Evolutionary conservation across 495 filamentous ascomycete species (phyloP).

Genomic region (Cryomyces antarcticus): DNA sequence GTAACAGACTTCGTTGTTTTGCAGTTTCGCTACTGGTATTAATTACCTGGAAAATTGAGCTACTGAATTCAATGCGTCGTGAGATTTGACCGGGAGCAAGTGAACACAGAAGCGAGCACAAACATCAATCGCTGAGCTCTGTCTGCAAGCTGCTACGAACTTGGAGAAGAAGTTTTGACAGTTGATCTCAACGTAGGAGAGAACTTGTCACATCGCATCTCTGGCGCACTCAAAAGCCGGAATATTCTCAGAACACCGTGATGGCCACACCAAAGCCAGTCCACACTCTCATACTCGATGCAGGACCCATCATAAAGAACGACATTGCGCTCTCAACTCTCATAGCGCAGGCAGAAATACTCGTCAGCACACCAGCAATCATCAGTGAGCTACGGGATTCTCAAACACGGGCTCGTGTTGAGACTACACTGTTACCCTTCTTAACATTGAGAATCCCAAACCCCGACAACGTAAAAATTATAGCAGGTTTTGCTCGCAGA

Average conservation of each 20-base stretch:
- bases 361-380: constrained; percentile 75
- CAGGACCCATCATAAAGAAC: constrained; percentile 81
- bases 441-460: constrained; percentile 52
- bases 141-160: no score
- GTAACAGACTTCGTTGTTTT: no score
- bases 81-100: no score
- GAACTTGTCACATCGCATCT: background rate
- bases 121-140: no score
- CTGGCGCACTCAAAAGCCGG: no score
- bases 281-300: constrained; percentile 72
- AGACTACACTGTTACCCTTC: constrained; percentile 70
- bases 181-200: background rate
- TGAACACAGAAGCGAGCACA: no score
- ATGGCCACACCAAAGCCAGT: constrained; percentile 33
- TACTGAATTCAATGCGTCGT: no score
- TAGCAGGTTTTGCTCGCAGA: constrained; percentile 71
- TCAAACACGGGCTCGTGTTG: constrained; percentile 56
- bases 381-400: constrained; percentile 76
- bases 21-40: no score
- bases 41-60: no score
- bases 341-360: constrained; percentile 47
- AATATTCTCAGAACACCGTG: no score
- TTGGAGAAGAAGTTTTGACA: no score
- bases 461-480: constrained; percentile 51
- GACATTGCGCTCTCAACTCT: constrained; percentile 62